phyloP scores from a whole-genome alignment of 108 stramenopile genomes.

The Fistulifera pelliculosa region DNA sequence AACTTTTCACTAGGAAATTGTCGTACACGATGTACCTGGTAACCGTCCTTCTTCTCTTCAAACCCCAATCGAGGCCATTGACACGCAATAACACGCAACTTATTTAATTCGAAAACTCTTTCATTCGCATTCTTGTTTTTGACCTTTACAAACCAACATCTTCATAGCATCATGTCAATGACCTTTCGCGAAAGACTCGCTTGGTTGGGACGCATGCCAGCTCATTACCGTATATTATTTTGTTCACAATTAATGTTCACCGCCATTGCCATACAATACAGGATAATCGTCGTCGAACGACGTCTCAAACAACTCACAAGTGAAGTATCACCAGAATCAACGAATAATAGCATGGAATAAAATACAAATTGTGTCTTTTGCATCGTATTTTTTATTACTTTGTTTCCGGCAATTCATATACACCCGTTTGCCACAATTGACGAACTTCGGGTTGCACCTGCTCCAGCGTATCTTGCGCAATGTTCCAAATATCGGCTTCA shows the following conservation, averaged over 20 bases:
- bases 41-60: too few species aligned
- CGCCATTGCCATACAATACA: background rate
- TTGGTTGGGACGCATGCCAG: slow-evolving; percentile 1
- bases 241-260: slow-evolving; percentile 1
- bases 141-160: too few species aligned
- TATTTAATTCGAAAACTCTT: too few species aligned
- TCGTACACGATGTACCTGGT: too few species aligned
- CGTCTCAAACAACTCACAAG: background rate
- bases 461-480: slow-evolving; percentile 49
- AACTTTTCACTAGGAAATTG: too few species aligned
- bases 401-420: slow-evolving; percentile 10
- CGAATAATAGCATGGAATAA: background rate
- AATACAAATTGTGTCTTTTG: background rate
- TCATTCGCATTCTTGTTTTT: too few species aligned
- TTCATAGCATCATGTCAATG: background rate
- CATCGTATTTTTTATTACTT: background rate
- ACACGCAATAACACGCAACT: too few species aligned
- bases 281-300: background rate
- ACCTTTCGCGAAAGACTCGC: slow-evolving; percentile 1
- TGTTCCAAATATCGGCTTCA: slow-evolving; percentile 40
- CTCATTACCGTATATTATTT: background rate
- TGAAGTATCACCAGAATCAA: background rate
- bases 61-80: too few species aligned
- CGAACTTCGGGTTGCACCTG: slow-evolving; percentile 26
- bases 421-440: slow-evolving; percentile 49